Percentiles rank a stretch among this genome's conserved stretches.
Conservation (phyloP, 2,329 filamentous ascomycete species). For the Ramichloridium luteum region DNA sequence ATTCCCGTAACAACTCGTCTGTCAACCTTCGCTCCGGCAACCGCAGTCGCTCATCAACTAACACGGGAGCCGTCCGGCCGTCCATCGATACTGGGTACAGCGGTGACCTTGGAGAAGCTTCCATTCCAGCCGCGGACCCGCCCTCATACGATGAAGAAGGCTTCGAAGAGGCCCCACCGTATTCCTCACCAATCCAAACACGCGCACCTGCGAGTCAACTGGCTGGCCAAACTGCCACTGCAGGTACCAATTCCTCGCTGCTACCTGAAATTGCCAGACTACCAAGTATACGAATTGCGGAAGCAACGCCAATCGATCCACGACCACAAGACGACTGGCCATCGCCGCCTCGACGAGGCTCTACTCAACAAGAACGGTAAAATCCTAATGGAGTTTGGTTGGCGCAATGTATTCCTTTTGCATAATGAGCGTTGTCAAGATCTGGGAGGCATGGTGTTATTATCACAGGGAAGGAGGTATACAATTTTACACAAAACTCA, state of each 20-base stretch:
- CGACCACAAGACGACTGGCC: slow-evolving; percentile 3
- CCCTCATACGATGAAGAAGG: slow-evolving; percentile 25
- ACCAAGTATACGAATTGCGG: slow-evolving; percentile 34
- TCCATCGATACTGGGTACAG: slow-evolving; percentile 18
- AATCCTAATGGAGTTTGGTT: too few relatives aligned
- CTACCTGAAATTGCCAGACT: slow-evolving; percentile 30
- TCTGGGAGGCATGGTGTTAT: too few relatives aligned
- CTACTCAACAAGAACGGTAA: too few relatives aligned
- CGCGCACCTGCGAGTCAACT: slow-evolving; percentile 10
- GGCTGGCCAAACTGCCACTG: neutral
- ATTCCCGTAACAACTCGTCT: slow-evolving; percentile 21
- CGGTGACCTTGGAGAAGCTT: slow-evolving; percentile 20
- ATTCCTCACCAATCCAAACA: slow-evolving; percentile 29
- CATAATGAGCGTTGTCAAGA: too few relatives aligned
- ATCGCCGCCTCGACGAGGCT: too few relatives aligned
- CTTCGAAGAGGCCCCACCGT: slow-evolving; percentile 37
- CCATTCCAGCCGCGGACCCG: slow-evolving; percentile 22
- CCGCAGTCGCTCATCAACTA: slow-evolving; percentile 20
- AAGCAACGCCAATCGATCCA: slow-evolving; percentile 23
- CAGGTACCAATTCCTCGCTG: slow-evolving; percentile 12
- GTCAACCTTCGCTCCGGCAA: slow-evolving; percentile 10
- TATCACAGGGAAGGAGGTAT: too few relatives aligned
- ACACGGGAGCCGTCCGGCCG: slow-evolving; percentile 13
- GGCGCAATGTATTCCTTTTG: too few relatives aligned
- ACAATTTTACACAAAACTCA: too few relatives aligned